Evolutionary conservation across 2,329 filamentous ascomycete genomes (phyloP), one percentile per base, ranked within the genome.

Genomic region (Akanthomyces muscarius): DNA sequence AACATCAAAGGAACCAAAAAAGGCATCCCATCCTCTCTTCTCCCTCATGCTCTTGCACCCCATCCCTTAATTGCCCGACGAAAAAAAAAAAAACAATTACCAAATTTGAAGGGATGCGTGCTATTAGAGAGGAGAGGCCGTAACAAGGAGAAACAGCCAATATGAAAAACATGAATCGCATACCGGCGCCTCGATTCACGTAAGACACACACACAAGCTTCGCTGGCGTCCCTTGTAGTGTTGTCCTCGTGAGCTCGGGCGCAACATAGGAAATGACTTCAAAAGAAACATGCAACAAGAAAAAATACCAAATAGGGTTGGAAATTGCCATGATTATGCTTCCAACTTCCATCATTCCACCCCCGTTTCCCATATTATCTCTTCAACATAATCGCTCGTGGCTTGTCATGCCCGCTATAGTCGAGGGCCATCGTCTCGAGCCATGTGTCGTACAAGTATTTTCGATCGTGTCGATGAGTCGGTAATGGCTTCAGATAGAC

Each of bases 1-100:
- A 54, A 48, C 30, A 44, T 16, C 25, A 50, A 50, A 42, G 57
- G 53, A 58, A 67, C 10, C 23, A 23, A 45, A 56, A 56, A 66
- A 68, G 51, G 63, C 63, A 56, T 61, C 54, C 48, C 65, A 65
- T 62, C 63, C 61, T 64, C 47, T 52, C 50, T 13, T 33, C 53
- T 41, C 30, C 30, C 30, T 52, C 47, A 60, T 33, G 25, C 36
- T 60, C 23, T 59, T 33, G 4, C 58, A 51, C 52, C 64, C 66
- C 58, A 66, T 51, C 51, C 57, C 62, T 61, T 65, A 62, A 61
- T 54, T 64, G 63, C 41, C 38, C 38, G 44, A 21, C 21, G 21
- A 21, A 21, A 21, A 30, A 42, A 62, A 44, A 38, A 59, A 47
- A 60, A 63, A 44, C 60, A 55, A 59, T 55, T 53, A 28, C 23